These are phyloP conservation scores for Penicillium crustosum DNA, from an alignment of 2,329 filamentous ascomycete genomes.

Conservation along the genomic window DNA sequence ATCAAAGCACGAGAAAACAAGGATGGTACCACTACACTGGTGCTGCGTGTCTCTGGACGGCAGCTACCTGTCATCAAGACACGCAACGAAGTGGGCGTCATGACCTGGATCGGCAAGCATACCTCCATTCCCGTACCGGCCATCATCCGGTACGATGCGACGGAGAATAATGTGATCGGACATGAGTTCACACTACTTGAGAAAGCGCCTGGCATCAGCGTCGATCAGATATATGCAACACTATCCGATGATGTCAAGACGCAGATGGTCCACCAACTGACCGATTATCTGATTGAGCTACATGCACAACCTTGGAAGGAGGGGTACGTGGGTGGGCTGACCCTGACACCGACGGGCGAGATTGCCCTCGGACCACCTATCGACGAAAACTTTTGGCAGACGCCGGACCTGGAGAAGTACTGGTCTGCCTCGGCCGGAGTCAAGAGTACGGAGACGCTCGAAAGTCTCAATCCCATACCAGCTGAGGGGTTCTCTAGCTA, in stretches of 20 bases:
- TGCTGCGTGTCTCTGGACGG: too few relatives aligned
- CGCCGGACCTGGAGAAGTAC: not conserved
- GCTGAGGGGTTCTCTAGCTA: conserved; percentile 17
- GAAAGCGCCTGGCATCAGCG: conserved; percentile 26
- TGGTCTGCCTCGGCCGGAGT: not conserved
- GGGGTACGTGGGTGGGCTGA: conserved; percentile 30
- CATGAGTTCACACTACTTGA: conserved; percentile 32
- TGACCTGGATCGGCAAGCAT: too few relatives aligned
- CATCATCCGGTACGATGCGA: too few relatives aligned
- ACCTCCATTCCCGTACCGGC: too few relatives aligned
- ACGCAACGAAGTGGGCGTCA: too few relatives aligned
- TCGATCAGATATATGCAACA: conserved; percentile 31
- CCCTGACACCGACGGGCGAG: not conserved
- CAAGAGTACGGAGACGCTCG: not conserved
- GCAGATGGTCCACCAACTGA: conserved; percentile 29
- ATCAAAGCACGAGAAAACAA: too few relatives aligned
- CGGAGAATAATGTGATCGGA: too few relatives aligned
- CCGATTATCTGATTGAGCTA: conserved; percentile 32
- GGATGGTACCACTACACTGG: too few relatives aligned
- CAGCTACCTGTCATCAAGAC: too few relatives aligned
- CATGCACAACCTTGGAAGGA: conserved; percentile 25
- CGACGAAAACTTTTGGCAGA: not conserved
- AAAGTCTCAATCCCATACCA: not conserved
- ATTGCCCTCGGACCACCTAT: not conserved
- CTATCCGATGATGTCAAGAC: conserved; percentile 20